Base-by-base conservation (phyloP, 768 basidiomycete genomes). In the Stropharia rugosoannulata region DNA sequence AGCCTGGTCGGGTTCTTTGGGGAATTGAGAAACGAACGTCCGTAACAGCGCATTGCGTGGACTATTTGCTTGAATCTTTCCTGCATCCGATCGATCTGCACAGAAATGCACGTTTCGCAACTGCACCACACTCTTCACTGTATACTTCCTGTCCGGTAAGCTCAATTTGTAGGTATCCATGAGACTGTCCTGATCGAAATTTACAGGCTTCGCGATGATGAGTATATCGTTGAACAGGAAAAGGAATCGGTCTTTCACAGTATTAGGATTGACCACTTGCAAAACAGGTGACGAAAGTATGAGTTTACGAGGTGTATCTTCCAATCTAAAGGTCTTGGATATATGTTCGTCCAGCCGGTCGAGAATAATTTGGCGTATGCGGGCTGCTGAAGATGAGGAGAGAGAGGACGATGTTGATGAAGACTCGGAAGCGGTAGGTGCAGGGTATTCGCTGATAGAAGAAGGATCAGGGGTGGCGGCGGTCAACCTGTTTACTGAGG, bases 141-240 rank as follows among this genome's bases (percentile, higher is more conserved):
- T 74, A 66, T 91, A 96, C 66, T 85, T 86, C 64, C 87, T 81
- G 62, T 95, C 93, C 19, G 83, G 82, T 54, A 84, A 82, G 54
- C 80, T 79, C 22, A 73, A 68, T 54, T 78, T 77, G 56, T 70
- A 71, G 49, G 74, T 67, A 63, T 88, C 87, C 45, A 84, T 70
- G 35, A 85, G 75, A 36, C 75, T 73, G 59, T 90, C 88, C 48
- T 83, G 80, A 42, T 89, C 86, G 37, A 83, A 81, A 51, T 85
- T 75, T 56, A 95, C 78, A 11, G 95, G 95, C 70, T 98, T 98
- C 39, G 95, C 89, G 61, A 98, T 84, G 69, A 98, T 82, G 52
- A 98, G 83, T 51, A 98, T 82, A 69, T 99, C 97, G 69, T 78
- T 93, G 81, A 99, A 99, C n/a, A 98, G 81, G 76, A 98, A 95